Evolutionary conservation across 2,329 filamentous ascomycete species (phyloP), one percentile per base, ranked within the genome.

Genomic region (Conoideocrella luteorostrata): DNA sequence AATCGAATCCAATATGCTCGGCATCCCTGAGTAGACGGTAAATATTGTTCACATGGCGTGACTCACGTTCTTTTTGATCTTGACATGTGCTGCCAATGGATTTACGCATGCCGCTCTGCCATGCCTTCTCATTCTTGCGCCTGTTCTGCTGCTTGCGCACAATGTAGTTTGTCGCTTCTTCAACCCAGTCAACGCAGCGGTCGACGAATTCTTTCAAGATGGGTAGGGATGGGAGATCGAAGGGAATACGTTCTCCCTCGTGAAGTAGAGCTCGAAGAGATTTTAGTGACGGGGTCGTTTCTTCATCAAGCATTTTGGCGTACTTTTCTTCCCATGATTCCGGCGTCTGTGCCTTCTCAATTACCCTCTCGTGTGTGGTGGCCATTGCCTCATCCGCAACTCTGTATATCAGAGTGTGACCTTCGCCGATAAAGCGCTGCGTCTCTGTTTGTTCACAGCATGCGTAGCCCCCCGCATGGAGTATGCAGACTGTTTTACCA

Each of bases 141-240:
- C 93, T 86, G 59, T 94, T 95, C 66, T 96, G 91, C 69, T 96
- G 91, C 70, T 98, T 98, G 55, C 93, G 86, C 47, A 93, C 90
- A 58, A 90, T 95, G 70, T 94, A 98, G 60, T 86, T 90, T 57
- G 88, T 93, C 52, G 93, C 93, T 68, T 97, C 91, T 57, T 97
- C 93, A 50, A 96, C 88, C 86, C 94, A 96, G 61, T 95, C 89
- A 64, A 95, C 94, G 71, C 93, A 97, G 57, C 88, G 84, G 55
- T 95, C 89, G 62, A 98, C 93, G 68, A 95, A 98, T 52, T 84
- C 79, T 66, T 82, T 86, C 54, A 98, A 75, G 55, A 87, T 79
- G 55, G 85, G 77, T 50, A 98, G 76, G 50, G 88, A 90, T 52
- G 83, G 81, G 49, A 98, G 77, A 46, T 88, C 84, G 72, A 87